phyloP scores from a whole-genome alignment of 2,329 filamentous ascomycete genomes.

The Diaporthe capsici region DNA sequence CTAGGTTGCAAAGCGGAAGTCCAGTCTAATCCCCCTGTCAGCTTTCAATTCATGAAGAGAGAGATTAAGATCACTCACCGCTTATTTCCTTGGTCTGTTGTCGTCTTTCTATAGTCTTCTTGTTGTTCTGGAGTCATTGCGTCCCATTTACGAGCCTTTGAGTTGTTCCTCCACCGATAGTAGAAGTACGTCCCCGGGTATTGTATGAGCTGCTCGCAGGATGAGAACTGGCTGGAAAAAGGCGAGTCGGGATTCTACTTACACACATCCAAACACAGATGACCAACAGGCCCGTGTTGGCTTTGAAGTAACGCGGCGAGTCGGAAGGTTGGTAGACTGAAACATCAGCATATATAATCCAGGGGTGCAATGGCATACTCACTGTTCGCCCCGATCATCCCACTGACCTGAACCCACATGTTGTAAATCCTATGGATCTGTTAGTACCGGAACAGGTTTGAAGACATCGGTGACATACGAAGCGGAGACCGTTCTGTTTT shows the following conservation, averaged over 20 bases:
- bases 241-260: neutral
- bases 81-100: neutral
- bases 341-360: neutral
- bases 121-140: conserved; percentile 59
- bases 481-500: conserved; percentile 69
- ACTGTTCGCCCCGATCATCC: conserved; percentile 62
- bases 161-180: conserved; percentile 63
- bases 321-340: conserved; percentile 48
- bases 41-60: neutral
- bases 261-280: conserved; percentile 23
- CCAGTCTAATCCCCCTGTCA: neutral
- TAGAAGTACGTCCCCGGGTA: conserved; percentile 64
- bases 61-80: neutral
- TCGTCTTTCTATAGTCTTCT: neutral
- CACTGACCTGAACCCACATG: conserved; percentile 44
- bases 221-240: neutral
- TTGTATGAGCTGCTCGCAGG: neutral
- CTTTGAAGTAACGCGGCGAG: conserved; percentile 1
- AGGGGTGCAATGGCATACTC: neutral
- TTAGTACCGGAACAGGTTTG: neutral
- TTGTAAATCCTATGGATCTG: conserved; percentile 61
- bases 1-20: conserved; percentile 10
- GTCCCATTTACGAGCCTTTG: conserved; percentile 60
- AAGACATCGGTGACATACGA: conserved; percentile 48
- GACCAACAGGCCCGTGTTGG: neutral